These are phyloP conservation scores for Hirschioporus abietinus DNA, from an alignment of 768 basidiomycete species.

Conservation along the genomic window DNA sequence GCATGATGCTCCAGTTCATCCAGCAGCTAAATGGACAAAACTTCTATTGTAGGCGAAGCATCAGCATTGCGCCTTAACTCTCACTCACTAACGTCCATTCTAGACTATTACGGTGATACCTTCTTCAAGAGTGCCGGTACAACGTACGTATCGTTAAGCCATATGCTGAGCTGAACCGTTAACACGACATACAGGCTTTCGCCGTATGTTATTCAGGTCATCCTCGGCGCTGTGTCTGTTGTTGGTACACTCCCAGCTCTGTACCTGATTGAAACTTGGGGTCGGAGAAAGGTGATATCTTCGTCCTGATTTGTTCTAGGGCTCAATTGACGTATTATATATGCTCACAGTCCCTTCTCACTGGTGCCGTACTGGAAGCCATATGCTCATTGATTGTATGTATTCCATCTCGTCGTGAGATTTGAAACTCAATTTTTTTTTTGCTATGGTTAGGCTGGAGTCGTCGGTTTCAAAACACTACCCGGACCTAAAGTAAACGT, in stretches of 20 bases:
- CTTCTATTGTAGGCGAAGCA: conserved; percentile 55
- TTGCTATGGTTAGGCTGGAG: conserved; percentile 42
- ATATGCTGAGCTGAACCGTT: conserved; percentile 6
- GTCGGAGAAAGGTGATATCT: conserved; percentile 53
- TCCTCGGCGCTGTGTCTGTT: conserved; percentile 72
- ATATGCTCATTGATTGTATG: conserved; percentile 56
- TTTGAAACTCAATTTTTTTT: background rate
- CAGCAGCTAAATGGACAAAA: conserved; percentile 80
- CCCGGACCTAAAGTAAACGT: conserved; percentile 43
- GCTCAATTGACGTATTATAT: background rate
- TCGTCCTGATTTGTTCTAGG: background rate
- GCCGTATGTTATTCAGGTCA: conserved; percentile 70
- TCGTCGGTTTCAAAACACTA: conserved; percentile 66
- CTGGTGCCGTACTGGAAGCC: conserved; percentile 57
- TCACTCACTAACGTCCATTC: background rate
- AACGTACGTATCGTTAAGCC: conserved; percentile 30
- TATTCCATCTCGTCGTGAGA: conserved; percentile 9
- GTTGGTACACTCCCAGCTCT: conserved; percentile 68
- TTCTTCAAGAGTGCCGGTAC: conserved; percentile 77
- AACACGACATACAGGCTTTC: conserved; percentile 35
- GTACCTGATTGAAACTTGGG: conserved; percentile 66
- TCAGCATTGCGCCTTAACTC: background rate
- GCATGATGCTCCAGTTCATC: conserved; percentile 82
- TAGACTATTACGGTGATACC: conserved; percentile 75
- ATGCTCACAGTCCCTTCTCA: conserved; percentile 50